Conservation (phyloP, 345 rosid genomes). For the Salix arbutifolia region DNA sequence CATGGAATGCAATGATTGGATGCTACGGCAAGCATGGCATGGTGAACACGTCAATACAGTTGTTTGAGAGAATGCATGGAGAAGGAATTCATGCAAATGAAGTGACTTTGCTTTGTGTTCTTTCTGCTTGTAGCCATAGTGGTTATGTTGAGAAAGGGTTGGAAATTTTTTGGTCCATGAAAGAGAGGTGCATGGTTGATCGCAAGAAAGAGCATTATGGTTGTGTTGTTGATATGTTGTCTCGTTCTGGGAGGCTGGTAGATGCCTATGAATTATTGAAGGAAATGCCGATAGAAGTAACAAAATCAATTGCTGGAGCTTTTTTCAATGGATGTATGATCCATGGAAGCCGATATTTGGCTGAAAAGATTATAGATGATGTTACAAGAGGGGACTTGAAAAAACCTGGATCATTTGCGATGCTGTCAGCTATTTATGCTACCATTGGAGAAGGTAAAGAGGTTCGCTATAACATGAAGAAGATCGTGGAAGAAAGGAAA, state of each 20-base stretch:
- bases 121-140: background rate
- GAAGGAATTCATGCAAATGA: background rate
- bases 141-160: background rate
- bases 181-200: background rate
- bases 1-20: conserved; percentile 1
- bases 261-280: background rate
- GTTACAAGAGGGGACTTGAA: too few species aligned
- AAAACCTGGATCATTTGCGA: too few species aligned
- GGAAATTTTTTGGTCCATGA: background rate
- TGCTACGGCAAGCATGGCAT: conserved; percentile 3
- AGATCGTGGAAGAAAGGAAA: too few species aligned
- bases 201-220: background rate
- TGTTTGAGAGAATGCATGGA: background rate
- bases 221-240: conserved; percentile 2
- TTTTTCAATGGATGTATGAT: too few species aligned
- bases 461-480: too few species aligned
- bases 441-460: too few species aligned
- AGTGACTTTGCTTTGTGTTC: background rate
- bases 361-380: too few species aligned
- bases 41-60: background rate
- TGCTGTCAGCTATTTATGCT: too few species aligned
- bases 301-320: too few species aligned
- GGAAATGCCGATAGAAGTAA: conserved; percentile 6
- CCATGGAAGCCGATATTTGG: too few species aligned
- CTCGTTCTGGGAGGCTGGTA: background rate